A percentile compares a stretch with the other conserved stretches of the same genome.
Conservation (phyloP, 345 rosid genomes). For the Cardiospermum halicacabum region DNA sequence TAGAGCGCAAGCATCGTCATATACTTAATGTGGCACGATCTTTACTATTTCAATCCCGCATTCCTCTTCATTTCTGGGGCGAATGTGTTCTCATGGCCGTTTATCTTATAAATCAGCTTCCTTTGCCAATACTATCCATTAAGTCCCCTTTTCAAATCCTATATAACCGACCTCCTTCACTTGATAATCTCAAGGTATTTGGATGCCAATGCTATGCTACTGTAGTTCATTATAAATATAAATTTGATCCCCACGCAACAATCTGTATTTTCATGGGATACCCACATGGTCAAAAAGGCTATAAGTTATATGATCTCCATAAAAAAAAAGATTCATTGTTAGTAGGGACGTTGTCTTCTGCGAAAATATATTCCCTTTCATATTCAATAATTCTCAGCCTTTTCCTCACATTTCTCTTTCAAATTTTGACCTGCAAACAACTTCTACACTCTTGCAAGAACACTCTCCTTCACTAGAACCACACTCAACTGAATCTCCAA, state of each 20-base stretch:
- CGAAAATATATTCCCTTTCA: slow-evolving; percentile 1
- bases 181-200: not conserved
- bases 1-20: slow-evolving; percentile 7
- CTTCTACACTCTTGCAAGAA: too few relatives aligned
- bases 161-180: not conserved
- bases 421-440: not conserved
- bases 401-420: not conserved
- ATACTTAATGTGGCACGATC: not conserved
- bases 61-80: slow-evolving; percentile 2
- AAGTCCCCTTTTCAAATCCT: not conserved
- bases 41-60: not conserved
- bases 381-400: not conserved
- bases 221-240: not conserved
- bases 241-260: not conserved
- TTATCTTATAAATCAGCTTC: not conserved
- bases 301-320: not conserved
- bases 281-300: not conserved
- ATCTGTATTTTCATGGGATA: slow-evolving; percentile 2
- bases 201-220: slow-evolving; percentile 5
- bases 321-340: not conserved
- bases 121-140: not conserved
- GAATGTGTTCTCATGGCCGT: not conserved
- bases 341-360: not conserved
- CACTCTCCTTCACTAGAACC: too few relatives aligned
- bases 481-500: too few relatives aligned